Evolutionary conservation across 2,329 filamentous ascomycete species (phyloP).

Genomic region (Fusarium euwallaceae): DNA sequence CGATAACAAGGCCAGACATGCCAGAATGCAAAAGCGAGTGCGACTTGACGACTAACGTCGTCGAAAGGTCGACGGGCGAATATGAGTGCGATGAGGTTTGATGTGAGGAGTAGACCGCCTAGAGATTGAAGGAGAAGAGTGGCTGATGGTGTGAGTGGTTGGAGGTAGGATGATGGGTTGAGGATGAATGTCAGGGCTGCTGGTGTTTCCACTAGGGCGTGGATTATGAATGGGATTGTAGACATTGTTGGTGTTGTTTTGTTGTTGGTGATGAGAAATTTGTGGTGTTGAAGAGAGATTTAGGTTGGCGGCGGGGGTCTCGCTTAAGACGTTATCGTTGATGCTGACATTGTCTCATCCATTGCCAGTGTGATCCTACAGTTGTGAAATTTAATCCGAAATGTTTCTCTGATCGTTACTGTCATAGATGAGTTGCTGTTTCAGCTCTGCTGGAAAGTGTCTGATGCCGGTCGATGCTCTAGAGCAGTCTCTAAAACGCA

Average conservation of each 20-base stretch:
- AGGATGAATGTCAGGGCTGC: conserved; percentile 63
- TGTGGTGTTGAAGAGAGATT: not conserved
- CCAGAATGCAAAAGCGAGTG: conserved; percentile 60
- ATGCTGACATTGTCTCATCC: not conserved
- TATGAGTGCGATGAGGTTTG: conserved; percentile 58
- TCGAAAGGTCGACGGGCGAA: conserved; percentile 52
- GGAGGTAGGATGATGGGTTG: conserved; percentile 57
- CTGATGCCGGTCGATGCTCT: not conserved
- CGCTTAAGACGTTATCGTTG: not conserved
- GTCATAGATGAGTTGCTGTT: not conserved
- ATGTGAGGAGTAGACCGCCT: conserved; percentile 61
- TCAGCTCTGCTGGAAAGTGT: not conserved
- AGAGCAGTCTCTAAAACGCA: not conserved
- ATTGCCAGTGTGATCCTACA: not conserved
- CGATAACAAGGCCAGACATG: conserved; percentile 63
- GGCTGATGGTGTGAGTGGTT: conserved; percentile 55
- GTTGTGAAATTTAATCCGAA: not conserved
- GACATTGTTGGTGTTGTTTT: conserved; percentile 8
- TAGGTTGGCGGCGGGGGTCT: not conserved
- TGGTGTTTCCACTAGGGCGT: conserved; percentile 56
- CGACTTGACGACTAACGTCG: conserved; percentile 50
- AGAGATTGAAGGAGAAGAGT: conserved; percentile 61
- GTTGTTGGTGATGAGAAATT: not conserved
- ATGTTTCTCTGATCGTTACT: not conserved
- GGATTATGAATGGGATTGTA: conserved; percentile 53